Evolutionary conservation across 2,329 filamentous ascomycete species (phyloP).

Genomic region (Fusarium torreyae): DNA sequence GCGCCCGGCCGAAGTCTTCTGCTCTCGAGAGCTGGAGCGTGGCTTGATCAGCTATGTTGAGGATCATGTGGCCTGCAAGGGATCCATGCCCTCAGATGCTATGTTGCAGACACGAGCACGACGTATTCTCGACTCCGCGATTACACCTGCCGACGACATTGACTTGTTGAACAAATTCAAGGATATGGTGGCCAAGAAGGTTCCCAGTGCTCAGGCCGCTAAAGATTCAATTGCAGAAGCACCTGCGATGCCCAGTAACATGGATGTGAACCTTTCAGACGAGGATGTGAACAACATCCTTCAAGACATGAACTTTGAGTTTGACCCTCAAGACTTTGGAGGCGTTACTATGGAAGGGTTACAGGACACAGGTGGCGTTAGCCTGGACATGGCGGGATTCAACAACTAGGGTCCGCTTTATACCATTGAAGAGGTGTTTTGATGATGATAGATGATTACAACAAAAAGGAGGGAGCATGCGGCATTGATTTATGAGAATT

Average conservation of each 20-base stretch:
- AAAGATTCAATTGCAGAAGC: slow-evolving; percentile 10
- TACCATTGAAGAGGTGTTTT: slow-evolving; percentile 41
- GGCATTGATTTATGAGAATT: not conserved
- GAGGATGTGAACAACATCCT: slow-evolving; percentile 60
- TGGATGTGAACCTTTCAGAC: slow-evolving; percentile 57
- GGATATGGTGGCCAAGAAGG: slow-evolving; percentile 57
- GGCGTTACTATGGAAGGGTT: slow-evolving; percentile 48
- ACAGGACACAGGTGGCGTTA: slow-evolving; percentile 53
- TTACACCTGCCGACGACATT: slow-evolving; percentile 69
- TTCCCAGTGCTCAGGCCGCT: slow-evolving; percentile 38
- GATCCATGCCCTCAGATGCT: slow-evolving; percentile 64
- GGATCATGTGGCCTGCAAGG: slow-evolving; percentile 55
- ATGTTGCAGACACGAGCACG: slow-evolving; percentile 63
- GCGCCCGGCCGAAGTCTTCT: slow-evolving; percentile 68
- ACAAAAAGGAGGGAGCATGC: slow-evolving; percentile 6
- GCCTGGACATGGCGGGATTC: slow-evolving; percentile 45
- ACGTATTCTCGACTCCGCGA: slow-evolving; percentile 62
- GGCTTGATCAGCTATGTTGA: slow-evolving; percentile 66
- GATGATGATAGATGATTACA: slow-evolving; percentile 13
- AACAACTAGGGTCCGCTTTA: slow-evolving; percentile 46
- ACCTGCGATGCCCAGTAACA: slow-evolving; percentile 48
- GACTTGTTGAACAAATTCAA: slow-evolving; percentile 70
- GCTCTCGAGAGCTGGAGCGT: slow-evolving; percentile 71
- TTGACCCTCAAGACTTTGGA: slow-evolving; percentile 51
- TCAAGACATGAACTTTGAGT: slow-evolving; percentile 62